Percentiles rank a stretch among this genome's conserved stretches.
These are phyloP conservation scores for Zymoseptoria tritici DNA, from an alignment of 2,329 filamentous ascomycete species.

Conservation along the genomic window DNA sequence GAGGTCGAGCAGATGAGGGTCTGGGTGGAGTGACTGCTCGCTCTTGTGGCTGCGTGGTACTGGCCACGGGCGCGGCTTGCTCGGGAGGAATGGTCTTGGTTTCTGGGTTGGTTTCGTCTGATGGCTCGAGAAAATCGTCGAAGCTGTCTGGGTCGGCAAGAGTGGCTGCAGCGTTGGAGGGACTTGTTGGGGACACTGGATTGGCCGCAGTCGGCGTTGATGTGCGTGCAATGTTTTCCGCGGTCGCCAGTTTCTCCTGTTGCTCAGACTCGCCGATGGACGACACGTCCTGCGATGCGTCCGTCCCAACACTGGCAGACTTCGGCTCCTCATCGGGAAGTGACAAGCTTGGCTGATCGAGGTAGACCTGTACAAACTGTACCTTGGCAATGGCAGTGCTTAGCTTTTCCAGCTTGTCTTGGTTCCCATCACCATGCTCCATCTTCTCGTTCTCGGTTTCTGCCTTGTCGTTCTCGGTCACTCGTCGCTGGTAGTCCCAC, in stretches of 20 bases:
- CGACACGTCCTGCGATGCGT: background rate
- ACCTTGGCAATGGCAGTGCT: constrained; percentile 44
- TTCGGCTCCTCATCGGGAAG: constrained; percentile 33
- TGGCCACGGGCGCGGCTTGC: background rate
- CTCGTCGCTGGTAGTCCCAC: constrained; percentile 50
- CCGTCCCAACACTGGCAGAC: background rate
- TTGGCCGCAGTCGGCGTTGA: background rate
- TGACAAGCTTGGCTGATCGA: constrained; percentile 40
- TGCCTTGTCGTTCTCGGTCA: constrained; percentile 32
- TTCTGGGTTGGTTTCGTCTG: background rate
- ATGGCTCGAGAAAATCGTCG: constrained; percentile 9
- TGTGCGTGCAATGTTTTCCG: background rate
- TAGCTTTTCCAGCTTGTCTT: constrained; percentile 34
- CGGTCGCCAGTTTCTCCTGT: background rate
- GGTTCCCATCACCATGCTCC: constrained; percentile 17
- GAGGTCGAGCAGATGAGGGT: constrained; percentile 6
- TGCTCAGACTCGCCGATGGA: background rate
- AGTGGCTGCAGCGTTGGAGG: background rate
- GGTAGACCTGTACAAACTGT: constrained; percentile 45
- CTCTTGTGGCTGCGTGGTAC: background rate
- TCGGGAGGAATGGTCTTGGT: background rate
- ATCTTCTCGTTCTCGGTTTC: constrained; percentile 14
- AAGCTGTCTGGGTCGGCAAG: constrained; percentile 13
- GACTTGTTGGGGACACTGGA: background rate
- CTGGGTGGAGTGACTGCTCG: background rate